A percentile compares a stretch with the other conserved stretches of the same genome.
Evolutionary conservation across 2,329 filamentous ascomycete species (phyloP).

Genomic region (Fusarium sp.): DNA sequence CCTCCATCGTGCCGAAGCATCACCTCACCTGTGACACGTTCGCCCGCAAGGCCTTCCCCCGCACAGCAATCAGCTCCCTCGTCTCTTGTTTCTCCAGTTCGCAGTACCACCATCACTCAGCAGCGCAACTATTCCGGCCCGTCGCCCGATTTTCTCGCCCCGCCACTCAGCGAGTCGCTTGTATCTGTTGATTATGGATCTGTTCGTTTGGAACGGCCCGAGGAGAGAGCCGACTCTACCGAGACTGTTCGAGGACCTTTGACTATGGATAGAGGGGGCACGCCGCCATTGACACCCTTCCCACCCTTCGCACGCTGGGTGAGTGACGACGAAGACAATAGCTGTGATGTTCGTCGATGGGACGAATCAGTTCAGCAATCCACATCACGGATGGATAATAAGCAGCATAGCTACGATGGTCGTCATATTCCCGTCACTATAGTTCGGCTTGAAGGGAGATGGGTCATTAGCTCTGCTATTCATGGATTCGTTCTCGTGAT

Average conservation of each 20-base stretch:
- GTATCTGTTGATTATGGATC: slow-evolving; percentile 22
- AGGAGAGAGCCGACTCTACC: slow-evolving; percentile 24
- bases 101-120: slow-evolving; percentile 2
- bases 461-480: slow-evolving; percentile 35
- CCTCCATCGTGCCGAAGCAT: slow-evolving; percentile 13
- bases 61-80: slow-evolving; percentile 12
- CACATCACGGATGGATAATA: slow-evolving; percentile 1
- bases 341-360: slow-evolving; percentile 27
- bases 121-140: slow-evolving; percentile 13
- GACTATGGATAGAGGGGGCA: slow-evolving; percentile 7
- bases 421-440: slow-evolving; percentile 9
- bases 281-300: slow-evolving; percentile 45
- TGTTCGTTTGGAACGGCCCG: slow-evolving; percentile 1
- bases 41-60: background rate
- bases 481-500: slow-evolving; percentile 45
- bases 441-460: slow-evolving; percentile 18
- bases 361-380: background rate
- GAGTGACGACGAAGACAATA: slow-evolving; percentile 31
- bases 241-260: slow-evolving; percentile 35
- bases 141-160: background rate
- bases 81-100: slow-evolving; percentile 22
- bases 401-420: slow-evolving; percentile 6
- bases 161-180: slow-evolving; percentile 13
- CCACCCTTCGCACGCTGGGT: slow-evolving; percentile 46
- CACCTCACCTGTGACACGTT: slow-evolving; percentile 17